Percentiles rank a stretch among this genome's conserved stretches.
Evolutionary conservation across 75 land plant species (phyloP).

Genomic region (Pinus tabuliformis): DNA sequence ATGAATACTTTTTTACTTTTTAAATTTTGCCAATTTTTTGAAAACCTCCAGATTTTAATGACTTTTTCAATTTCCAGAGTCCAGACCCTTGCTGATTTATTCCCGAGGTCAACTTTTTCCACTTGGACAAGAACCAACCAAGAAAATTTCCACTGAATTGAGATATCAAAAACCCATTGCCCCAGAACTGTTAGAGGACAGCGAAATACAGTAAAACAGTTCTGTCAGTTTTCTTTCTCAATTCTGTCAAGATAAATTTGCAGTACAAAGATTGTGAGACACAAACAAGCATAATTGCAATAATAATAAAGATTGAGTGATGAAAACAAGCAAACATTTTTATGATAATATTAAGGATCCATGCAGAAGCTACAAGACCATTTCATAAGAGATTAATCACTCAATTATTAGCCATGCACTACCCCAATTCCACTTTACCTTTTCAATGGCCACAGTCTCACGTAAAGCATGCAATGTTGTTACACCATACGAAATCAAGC

Average conservation of each 20-base stretch:
- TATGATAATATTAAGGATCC: not conserved
- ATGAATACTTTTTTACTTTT: no score
- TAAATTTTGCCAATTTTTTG: no score
- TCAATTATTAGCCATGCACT: not conserved
- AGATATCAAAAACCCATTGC: not conserved
- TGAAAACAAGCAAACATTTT: not conserved
- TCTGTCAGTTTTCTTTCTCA: not conserved
- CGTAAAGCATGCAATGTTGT: constrained; percentile 85
- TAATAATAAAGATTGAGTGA: not conserved
- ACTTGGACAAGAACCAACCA: not conserved
- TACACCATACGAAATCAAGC: constrained; percentile 85
- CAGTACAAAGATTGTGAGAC: not conserved
- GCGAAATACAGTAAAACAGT: not conserved
- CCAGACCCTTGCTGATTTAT: no score
- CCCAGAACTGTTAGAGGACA: not conserved
- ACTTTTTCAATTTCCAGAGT: no score
- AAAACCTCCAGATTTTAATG: no score
- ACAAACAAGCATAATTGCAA: not conserved
- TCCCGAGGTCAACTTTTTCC: no score
- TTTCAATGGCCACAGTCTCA: constrained; percentile 79
- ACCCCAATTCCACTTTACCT: constrained; percentile 36
- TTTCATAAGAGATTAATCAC: not conserved
- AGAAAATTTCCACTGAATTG: not conserved
- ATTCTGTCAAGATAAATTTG: not conserved
- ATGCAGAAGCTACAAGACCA: not conserved